Evolutionary conservation across 352 stramenopile genomes (phyloP).

Genomic region (Pythium dissimile): DNA sequence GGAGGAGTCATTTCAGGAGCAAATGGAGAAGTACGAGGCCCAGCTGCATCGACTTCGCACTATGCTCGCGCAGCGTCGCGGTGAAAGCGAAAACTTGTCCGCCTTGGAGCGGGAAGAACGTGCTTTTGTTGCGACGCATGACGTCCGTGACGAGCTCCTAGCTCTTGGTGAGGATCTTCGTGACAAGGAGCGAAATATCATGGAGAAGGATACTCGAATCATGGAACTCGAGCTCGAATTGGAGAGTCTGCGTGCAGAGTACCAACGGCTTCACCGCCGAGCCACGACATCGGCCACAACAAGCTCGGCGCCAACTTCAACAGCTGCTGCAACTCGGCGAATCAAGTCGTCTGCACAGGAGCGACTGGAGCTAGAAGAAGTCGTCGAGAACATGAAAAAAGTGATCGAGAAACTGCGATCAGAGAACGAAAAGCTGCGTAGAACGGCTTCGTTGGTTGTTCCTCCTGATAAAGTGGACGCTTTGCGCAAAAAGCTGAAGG

Average conservation of each 20-base stretch:
- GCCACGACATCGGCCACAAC: neutral
- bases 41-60: constrained; percentile 46
- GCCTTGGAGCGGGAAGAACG: constrained; percentile 45
- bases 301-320: neutral
- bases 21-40: constrained; percentile 57
- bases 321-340: neutral
- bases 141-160: constrained; percentile 44
- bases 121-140: constrained; percentile 36
- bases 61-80: constrained; percentile 34
- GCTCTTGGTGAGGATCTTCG: constrained; percentile 42
- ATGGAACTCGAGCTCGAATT: constrained; percentile 69
- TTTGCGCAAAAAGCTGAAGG: constrained; percentile 43
- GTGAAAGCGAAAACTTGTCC: neutral
- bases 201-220: constrained; percentile 59
- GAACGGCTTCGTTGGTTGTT: constrained; percentile 14
- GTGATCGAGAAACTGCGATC: constrained; percentile 73
- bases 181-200: constrained; percentile 41
- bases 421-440: constrained; percentile 68
- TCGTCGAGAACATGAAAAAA: constrained; percentile 81
- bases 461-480: constrained; percentile 38
- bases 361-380: constrained; percentile 59
- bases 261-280: constrained; percentile 49
- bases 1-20: constrained; percentile 37
- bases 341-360: constrained; percentile 30
- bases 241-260: constrained; percentile 65